A percentile compares a stretch with the other conserved stretches of the same genome.
Conservation (phyloP, 2,329 filamentous ascomycete genomes). For the Botrytis pseudocinerea region DNA sequence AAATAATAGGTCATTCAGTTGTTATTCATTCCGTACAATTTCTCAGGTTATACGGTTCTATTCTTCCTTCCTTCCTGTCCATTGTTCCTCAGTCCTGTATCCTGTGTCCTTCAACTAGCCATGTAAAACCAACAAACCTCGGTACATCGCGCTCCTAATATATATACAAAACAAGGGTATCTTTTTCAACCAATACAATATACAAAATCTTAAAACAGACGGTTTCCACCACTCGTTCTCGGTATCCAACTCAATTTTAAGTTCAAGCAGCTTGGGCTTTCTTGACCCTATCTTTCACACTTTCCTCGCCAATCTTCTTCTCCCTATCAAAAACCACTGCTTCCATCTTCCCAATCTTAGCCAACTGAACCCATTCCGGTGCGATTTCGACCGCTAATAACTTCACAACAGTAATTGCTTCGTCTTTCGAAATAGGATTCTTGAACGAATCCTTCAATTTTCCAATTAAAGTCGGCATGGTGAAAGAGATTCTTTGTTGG, state of each 20-base stretch:
- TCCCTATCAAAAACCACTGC: constrained; percentile 48
- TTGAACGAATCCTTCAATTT: constrained; percentile 67
- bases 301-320: constrained; percentile 34
- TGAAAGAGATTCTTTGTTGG: constrained; percentile 63
- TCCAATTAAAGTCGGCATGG: constrained; percentile 61
- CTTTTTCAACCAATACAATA: not conserved
- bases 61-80: not conserved
- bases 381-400: constrained; percentile 49
- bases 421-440: constrained; percentile 48
- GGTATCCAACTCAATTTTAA: not conserved
- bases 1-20: not conserved
- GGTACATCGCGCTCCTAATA: not conserved
- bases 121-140: not conserved
- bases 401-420: constrained; percentile 49
- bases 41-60: not conserved
- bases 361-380: constrained; percentile 52
- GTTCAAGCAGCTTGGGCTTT: constrained; percentile 18
- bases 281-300: constrained; percentile 35
- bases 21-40: not conserved
- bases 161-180: constrained; percentile 20
- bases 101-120: not conserved
- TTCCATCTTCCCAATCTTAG: constrained; percentile 47
- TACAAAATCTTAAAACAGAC: not conserved
- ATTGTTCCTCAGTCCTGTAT: not conserved
- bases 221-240: too few relatives aligned